A percentile compares a stretch with the other conserved stretches of the same genome.
Conservation (phyloP, 202 grass and related monocot species). For the Bolboschoenoplectus hybrid region DNA sequence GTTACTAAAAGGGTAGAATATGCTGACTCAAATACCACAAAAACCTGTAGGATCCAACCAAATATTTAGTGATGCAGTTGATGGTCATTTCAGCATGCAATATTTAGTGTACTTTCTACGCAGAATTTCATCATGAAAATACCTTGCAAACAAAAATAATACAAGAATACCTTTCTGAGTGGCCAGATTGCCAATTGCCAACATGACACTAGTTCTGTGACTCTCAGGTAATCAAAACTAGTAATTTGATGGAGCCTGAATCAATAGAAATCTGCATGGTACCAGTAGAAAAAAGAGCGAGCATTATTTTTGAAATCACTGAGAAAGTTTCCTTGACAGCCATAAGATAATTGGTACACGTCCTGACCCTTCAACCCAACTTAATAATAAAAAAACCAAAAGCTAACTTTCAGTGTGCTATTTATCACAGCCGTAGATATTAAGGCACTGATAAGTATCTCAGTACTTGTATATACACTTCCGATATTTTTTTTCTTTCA, state of each 20-base stretch:
- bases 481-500: background rate
- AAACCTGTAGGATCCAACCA: background rate
- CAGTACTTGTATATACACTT: background rate
- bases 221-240: background rate
- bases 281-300: no score
- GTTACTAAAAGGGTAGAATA: background rate
- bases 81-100: background rate
- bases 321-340: background rate
- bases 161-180: background rate
- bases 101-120: background rate
- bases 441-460: background rate
- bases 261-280: no score
- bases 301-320: background rate
- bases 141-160: background rate
- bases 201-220: background rate
- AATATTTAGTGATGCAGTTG: background rate
- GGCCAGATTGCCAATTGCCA: background rate
- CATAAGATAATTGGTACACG: background rate
- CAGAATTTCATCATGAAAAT: background rate
- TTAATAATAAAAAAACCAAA: conserved; percentile 1
- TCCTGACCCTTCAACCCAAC: background rate
- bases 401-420: background rate
- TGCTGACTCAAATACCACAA: background rate
- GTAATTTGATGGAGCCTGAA: no score
- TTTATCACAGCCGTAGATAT: background rate